Percentiles rank a stretch among this genome's conserved stretches.
Evolutionary conservation across 495 filamentous ascomycete genomes (phyloP).

Genomic region (Astrothelium subdiscretum): DNA sequence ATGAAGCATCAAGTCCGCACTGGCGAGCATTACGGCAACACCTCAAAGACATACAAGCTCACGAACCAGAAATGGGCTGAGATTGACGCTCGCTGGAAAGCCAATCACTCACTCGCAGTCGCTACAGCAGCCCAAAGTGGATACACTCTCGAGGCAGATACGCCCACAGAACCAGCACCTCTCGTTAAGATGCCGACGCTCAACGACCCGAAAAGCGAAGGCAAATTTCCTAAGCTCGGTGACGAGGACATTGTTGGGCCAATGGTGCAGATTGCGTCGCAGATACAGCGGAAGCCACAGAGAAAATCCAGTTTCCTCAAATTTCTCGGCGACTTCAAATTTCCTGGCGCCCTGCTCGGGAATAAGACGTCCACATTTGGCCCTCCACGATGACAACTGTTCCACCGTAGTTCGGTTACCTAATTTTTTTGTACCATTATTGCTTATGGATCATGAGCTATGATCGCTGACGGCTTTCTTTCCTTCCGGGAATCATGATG

Average conservation of each 20-base stretch:
- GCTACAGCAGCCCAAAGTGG: slow-evolving; percentile 32
- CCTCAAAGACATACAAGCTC: slow-evolving; percentile 68
- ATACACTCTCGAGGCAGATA: slow-evolving; percentile 4
- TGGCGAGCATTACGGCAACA: slow-evolving; percentile 74
- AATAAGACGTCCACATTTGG: background rate
- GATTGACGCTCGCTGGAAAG: slow-evolving; percentile 60
- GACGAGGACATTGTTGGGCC: slow-evolving; percentile 89
- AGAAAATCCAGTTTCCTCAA: slow-evolving; percentile 26
- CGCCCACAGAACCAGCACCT: slow-evolving; percentile 32
- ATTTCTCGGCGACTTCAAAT: slow-evolving; percentile 26
- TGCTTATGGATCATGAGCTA: slow-evolving; percentile 1
- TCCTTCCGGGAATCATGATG: background rate
- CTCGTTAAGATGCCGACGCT: slow-evolving; percentile 51
- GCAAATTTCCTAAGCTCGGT: slow-evolving; percentile 77
- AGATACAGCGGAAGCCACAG: slow-evolving; percentile 16
- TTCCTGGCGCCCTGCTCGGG: background rate
- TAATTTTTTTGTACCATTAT: background rate
- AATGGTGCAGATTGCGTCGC: slow-evolving; percentile 54
- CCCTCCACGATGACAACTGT: background rate
- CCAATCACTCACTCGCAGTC: slow-evolving; percentile 47
- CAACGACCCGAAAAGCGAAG: slow-evolving; percentile 50
- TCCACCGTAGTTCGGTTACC: background rate
- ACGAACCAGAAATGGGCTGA: slow-evolving; percentile 78
- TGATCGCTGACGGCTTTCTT: background rate
- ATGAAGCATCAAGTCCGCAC: slow-evolving; percentile 74